Evolutionary conservation across 495 filamentous ascomycete species (phyloP), one percentile per base, ranked within the genome.

Genomic region (Amorphotheca resinae): DNA sequence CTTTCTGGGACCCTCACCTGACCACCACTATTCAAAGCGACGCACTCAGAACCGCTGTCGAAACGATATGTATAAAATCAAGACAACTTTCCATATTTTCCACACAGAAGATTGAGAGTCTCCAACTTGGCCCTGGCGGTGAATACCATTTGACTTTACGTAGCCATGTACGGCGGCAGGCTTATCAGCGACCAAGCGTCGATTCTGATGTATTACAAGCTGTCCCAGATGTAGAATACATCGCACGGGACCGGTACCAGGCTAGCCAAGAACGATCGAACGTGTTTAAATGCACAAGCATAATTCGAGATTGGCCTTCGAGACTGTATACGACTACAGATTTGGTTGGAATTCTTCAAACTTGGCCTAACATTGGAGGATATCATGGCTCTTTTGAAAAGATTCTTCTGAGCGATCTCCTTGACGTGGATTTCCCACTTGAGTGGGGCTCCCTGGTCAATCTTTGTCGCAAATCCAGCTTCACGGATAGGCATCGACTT

Each of bases 11-110:
- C 31, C 15, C n/a, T 4, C 7, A 44, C 0, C 42, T 79, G 5
- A 69, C 72, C 0, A 48, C 55, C 0, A 62, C 59, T 0, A 69
- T 74, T 2, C 78, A 82, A 42, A 62, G 74, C 50, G 74, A 79
- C n/a, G 54, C 49, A 1, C 75, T 63, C 31, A 28, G 53, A 6
- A 16, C 43, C 2, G 2, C 70, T 0, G 58, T 74, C 21, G 50
- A 68, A 25, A 36, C 45, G 0, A 74, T 80, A 9, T 32, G 64
- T 0, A 22, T 45, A 1, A 65, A 62, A 26, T 73, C 64, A 0
- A 52, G 59, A 9, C 35, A 42, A 3, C 33, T 51, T 3, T 21
- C 43, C 2, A 8, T 38, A 14, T 46, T 51, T 16, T 12, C 31
- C 46, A 56, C 4, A 57, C 60, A 26, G 46, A 52, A 15, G 44